Base-by-base conservation (phyloP, 2,329 filamentous ascomycete genomes). In the Thelonectria olida region DNA sequence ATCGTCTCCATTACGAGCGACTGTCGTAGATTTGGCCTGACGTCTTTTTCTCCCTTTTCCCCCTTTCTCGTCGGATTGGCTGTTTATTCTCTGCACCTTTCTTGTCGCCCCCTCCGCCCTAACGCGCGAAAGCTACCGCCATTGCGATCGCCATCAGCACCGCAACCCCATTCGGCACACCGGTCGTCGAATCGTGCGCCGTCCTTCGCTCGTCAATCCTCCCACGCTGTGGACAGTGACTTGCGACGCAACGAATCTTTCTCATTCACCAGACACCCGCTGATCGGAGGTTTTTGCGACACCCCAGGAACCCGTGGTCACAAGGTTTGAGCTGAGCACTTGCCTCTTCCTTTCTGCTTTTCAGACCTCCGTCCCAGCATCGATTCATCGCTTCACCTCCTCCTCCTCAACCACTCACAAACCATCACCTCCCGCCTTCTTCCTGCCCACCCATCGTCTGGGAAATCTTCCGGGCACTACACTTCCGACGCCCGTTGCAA, bases 261-360 rank as follows among this genome's bases (percentile, higher is more conserved):
- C 31, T 25, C 34, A 53, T 49, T 62, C 55, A 58, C 51, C 53
- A 61, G 50, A 22, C 48, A 53, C 41, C 54, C 49, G 54, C 50
- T 67, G 56, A 61, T 54, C 39, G 49, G 65, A 68, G 61, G 54
- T 50, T 58, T 67, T 61, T 68, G 68, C 68, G 68, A 70, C 64
- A 62, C 50, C 31, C 56, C 53, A 67, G 61, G 61, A 63, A 55
- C 49, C 47, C 60, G 64, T 65, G 63, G 59, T 64, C 64, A 70
- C 65, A 72, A 76, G 77, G 75, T 78, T 78, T 74, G 74, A 78
- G 74, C 73, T 74, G 70, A 73, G 72, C 69, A 76, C 74, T 72
- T 74, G 75, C 70, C 73, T 77, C 74, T 75, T 74, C 71, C 72
- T 73, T 76, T 74, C 72, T 77, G 73, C 72, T 73, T 74, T 70